A percentile compares a stretch with the other conserved stretches of the same genome.
Evolutionary conservation across 164 flowering plant species (phyloP).

Genomic region (Magnolia officinalis): DNA sequence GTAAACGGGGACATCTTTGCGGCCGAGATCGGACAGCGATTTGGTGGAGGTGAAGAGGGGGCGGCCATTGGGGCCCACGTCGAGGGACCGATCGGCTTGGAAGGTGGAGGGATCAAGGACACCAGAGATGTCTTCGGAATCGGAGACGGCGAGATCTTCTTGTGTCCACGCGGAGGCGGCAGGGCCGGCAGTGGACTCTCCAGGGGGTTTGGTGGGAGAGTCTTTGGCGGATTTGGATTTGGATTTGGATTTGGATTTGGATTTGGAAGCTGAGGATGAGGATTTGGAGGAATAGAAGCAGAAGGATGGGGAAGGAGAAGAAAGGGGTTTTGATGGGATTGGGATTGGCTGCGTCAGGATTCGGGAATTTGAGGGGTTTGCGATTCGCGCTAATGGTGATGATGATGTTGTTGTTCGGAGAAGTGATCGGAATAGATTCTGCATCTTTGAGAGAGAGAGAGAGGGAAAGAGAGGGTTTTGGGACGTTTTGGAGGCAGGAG

Average conservation of each 20-base stretch:
- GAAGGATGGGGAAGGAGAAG: constrained; percentile 5
- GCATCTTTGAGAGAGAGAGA: neutral
- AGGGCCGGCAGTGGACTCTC: constrained; percentile 10
- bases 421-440: neutral
- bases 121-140: constrained; percentile 16
- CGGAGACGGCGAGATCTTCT: constrained; percentile 8
- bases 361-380: neutral
- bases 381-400: neutral
- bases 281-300: constrained; percentile 24
- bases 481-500: too few relatives aligned
- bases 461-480: neutral
- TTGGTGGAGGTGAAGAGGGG: constrained; percentile 62
- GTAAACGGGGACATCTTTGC: constrained; percentile 55
- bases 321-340: neutral
- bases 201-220: constrained; percentile 13
- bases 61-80: constrained; percentile 65
- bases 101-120: constrained; percentile 33
- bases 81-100: constrained; percentile 51
- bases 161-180: neutral
- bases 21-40: constrained; percentile 54
- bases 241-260: constrained; percentile 23
- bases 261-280: constrained; percentile 4
- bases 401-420: neutral
- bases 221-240: neutral
- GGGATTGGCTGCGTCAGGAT: neutral